phyloP scores from a whole-genome alignment of 805 yeast species.

The Babjeviella inositovora region DNA sequence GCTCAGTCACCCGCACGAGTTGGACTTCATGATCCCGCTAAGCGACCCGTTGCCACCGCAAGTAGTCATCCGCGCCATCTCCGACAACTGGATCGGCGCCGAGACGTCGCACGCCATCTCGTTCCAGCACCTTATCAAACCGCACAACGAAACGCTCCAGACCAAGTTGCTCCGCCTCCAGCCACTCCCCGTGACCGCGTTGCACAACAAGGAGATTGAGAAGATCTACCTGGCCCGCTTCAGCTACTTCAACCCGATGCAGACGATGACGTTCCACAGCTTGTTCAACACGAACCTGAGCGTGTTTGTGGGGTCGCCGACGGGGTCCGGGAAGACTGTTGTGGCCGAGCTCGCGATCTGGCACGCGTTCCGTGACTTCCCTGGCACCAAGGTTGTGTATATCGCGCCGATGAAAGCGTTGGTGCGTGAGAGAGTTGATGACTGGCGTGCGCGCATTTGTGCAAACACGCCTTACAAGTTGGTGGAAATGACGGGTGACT shows the following conservation, averaged over 20 bases:
- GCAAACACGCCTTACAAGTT: conserved; percentile 30
- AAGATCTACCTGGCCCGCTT: conserved; percentile 51
- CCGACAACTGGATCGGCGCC: conserved; percentile 84
- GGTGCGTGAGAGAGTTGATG: conserved; percentile 71
- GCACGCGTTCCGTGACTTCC: conserved; percentile 81
- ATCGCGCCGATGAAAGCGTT: conserved; percentile 86
- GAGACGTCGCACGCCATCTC: conserved; percentile 67
- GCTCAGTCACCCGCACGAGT: conserved; percentile 37
- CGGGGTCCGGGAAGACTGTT: conserved; percentile 96
- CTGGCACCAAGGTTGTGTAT: conserved; percentile 68
- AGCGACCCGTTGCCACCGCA: conserved; percentile 86
- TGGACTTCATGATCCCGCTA: conserved; percentile 88
- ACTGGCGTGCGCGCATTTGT: conserved; percentile 47
- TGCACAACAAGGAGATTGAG: conserved; percentile 55
- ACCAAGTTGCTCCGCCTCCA: conserved; percentile 69
- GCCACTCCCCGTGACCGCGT: conserved; percentile 74
- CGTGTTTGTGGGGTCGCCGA: conserved; percentile 92
- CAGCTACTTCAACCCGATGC: conserved; percentile 94
- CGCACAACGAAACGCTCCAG: conserved; percentile 73
- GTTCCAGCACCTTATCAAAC: conserved; percentile 79
- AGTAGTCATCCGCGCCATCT: conserved; percentile 58
- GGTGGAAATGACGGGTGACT: conserved; percentile 75
- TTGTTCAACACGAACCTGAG: conserved; percentile 65
- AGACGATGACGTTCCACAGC: conserved; percentile 90
- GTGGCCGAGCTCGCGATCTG: conserved; percentile 96